Conservation (phyloP, 2,329 filamentous ascomycete genomes). For the Coniosporium tulheliwenetii region DNA sequence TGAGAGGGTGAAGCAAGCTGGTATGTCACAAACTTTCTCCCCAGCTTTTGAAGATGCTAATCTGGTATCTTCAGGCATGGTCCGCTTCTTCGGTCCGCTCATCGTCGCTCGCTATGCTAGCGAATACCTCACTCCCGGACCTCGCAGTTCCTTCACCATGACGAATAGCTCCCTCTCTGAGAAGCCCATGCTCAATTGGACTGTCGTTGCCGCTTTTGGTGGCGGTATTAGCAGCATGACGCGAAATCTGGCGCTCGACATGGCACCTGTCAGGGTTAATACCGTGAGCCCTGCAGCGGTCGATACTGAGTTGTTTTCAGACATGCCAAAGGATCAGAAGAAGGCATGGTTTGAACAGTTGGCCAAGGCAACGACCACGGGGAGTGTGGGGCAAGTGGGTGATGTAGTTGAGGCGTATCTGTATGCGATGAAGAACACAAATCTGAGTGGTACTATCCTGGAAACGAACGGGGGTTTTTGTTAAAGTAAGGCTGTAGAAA, state of each 20-base stretch:
- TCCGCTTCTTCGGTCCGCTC: constrained; percentile 3
- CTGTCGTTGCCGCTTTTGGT: neutral
- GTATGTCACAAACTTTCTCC: neutral
- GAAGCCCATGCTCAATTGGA: constrained; percentile 1
- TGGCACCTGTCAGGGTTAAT: constrained; percentile 1
- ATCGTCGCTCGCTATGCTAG: neutral
- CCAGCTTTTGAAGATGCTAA: neutral
- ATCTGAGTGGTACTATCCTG: neutral
- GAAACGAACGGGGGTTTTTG: neutral
- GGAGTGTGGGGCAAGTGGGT: constrained; percentile 7
- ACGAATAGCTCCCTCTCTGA: constrained; percentile 1
- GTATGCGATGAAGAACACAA: constrained; percentile 1
- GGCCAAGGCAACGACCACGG: constrained; percentile 9
- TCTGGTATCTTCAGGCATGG: neutral
- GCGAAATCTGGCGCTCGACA: constrained; percentile 2
- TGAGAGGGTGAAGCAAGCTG: neutral
- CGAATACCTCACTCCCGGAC: constrained; percentile 1
- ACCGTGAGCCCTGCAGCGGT: constrained; percentile 12
- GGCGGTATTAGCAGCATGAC: constrained; percentile 1
- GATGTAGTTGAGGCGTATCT: constrained; percentile 2
- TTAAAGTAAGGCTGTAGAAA: neutral
- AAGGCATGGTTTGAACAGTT: constrained; percentile 7
- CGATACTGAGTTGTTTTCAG: constrained; percentile 29
- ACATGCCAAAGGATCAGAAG: constrained; percentile 9
- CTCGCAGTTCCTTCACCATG: constrained; percentile 1